These are phyloP conservation scores for Terfezia boudieri DNA, from an alignment of 495 filamentous ascomycete genomes.

Conservation along the genomic window DNA sequence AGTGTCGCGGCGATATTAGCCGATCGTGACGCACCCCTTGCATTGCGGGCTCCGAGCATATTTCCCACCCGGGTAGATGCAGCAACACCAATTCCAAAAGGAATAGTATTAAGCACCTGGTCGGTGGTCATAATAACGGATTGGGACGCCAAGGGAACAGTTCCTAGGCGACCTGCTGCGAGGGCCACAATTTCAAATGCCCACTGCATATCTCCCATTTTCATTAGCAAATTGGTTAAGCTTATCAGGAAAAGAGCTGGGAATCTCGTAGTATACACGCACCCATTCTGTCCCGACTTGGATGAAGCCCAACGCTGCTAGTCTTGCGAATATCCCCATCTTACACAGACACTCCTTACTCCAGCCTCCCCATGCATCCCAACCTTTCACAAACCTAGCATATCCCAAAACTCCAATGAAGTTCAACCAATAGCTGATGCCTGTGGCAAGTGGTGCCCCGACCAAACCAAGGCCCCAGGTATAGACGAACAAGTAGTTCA, in stretches of 20 bases:
- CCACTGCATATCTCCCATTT: constrained; percentile 27
- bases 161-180: constrained; percentile 63
- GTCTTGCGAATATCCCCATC: constrained; percentile 47
- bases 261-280: background rate
- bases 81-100: constrained; percentile 75
- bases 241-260: background rate
- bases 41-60: constrained; percentile 48
- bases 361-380: constrained; percentile 73
- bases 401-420: constrained; percentile 55
- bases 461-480: constrained; percentile 37
- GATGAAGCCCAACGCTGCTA: constrained; percentile 59
- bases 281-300: constrained; percentile 82
- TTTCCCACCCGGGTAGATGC: constrained; percentile 64
- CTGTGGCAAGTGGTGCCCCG: constrained; percentile 67
- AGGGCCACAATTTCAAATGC: constrained; percentile 91
- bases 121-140: constrained; percentile 90
- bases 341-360: constrained; percentile 39
- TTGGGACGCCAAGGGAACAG: constrained; percentile 64
- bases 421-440: constrained; percentile 61
- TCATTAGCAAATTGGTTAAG: background rate
- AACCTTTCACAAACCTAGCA: constrained; percentile 48
- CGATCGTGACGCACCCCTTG: constrained; percentile 44
- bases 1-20: constrained; percentile 62
- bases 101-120: constrained; percentile 80
- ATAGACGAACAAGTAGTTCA: constrained; percentile 54